phyloP scores from a whole-genome alignment of 208 protist species.

The Trypanosoma avium region DNA sequence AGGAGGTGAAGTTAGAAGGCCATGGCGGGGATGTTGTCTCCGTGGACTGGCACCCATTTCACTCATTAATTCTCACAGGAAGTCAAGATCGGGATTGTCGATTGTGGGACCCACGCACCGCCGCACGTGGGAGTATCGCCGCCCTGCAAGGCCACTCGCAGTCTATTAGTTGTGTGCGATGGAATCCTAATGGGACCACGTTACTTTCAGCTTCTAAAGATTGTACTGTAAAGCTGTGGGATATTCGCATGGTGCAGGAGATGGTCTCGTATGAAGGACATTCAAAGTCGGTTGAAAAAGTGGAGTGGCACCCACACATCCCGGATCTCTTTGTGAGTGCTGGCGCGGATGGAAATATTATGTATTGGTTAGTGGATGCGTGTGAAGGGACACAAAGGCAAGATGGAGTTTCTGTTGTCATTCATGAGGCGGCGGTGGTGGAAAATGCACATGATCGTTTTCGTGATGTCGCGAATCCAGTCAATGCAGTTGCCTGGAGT shows the following conservation, averaged over 20 bases:
- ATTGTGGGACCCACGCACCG: constrained; percentile 86
- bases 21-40: constrained; percentile 88
- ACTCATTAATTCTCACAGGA: constrained; percentile 82
- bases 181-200: constrained; percentile 75
- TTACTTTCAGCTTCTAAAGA: constrained; percentile 84
- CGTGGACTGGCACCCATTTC: constrained; percentile 83
- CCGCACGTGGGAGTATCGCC: constrained; percentile 69
- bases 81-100: constrained; percentile 85
- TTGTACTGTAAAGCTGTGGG: constrained; percentile 79
- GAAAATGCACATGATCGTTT: constrained; percentile 83
- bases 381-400: constrained; percentile 53
- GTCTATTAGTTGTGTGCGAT: constrained; percentile 75
- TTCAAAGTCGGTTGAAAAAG: constrained; percentile 64
- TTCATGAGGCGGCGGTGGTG: constrained; percentile 56
- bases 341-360: constrained; percentile 70
- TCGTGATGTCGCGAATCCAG: constrained; percentile 74
- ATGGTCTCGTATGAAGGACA: constrained; percentile 77
- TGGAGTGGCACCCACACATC: constrained; percentile 81
- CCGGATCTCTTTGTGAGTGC: constrained; percentile 76
- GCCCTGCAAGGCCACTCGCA: constrained; percentile 82
- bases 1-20: constrained; percentile 86
- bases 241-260: constrained; percentile 82
- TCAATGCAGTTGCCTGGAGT: constrained; percentile 76
- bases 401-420: constrained; percentile 60
- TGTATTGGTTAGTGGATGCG: constrained; percentile 86